A percentile compares a stretch with the other conserved stretches of the same genome.
These are phyloP conservation scores for Biscogniauxia sp. DNA, from an alignment of 2,329 filamentous ascomycete species.

Conservation along the genomic window DNA sequence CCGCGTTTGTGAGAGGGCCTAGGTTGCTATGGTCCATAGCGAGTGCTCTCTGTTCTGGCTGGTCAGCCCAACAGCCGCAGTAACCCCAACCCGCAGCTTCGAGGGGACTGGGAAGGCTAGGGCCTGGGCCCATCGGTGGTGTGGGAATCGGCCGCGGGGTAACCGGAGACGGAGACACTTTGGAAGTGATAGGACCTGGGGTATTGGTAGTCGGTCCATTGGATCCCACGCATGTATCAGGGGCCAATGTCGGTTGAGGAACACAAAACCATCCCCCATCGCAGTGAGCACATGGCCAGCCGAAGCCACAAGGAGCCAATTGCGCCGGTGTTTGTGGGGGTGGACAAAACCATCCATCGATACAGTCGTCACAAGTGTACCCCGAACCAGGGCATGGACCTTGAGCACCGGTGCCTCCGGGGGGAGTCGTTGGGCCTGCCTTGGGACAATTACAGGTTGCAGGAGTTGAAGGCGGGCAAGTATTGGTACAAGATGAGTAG, in stretches of 20 bases:
- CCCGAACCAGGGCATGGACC: constrained; percentile 36
- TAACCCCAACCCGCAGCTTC: constrained; percentile 28
- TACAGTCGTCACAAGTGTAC: constrained; percentile 37
- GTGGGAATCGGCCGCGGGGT: not conserved
- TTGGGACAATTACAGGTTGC: constrained; percentile 21
- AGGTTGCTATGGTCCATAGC: constrained; percentile 13
- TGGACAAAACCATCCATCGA: constrained; percentile 38
- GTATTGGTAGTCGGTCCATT: constrained; percentile 11
- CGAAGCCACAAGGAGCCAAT: constrained; percentile 35
- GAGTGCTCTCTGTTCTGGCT: constrained; percentile 23
- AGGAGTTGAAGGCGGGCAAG: constrained; percentile 12
- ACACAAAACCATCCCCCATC: constrained; percentile 38
- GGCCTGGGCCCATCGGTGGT: not conserved
- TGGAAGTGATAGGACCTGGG: constrained; percentile 9
- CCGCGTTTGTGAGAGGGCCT: constrained; percentile 27
- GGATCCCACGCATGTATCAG: constrained; percentile 15
- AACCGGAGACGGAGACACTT: not conserved
- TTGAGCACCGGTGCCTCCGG: constrained; percentile 11
- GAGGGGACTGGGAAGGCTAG: constrained; percentile 10
- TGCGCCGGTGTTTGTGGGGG: constrained; percentile 34
- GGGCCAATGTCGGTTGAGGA: constrained; percentile 23
- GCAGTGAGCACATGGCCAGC: constrained; percentile 38
- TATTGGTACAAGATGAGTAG: constrained; percentile 16
- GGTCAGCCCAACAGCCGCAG: constrained; percentile 33
- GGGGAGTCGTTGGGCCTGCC: constrained; percentile 11